Base-by-base conservation (phyloP, 352 stramenopile genomes). In the Pythium pyrilobum region DNA sequence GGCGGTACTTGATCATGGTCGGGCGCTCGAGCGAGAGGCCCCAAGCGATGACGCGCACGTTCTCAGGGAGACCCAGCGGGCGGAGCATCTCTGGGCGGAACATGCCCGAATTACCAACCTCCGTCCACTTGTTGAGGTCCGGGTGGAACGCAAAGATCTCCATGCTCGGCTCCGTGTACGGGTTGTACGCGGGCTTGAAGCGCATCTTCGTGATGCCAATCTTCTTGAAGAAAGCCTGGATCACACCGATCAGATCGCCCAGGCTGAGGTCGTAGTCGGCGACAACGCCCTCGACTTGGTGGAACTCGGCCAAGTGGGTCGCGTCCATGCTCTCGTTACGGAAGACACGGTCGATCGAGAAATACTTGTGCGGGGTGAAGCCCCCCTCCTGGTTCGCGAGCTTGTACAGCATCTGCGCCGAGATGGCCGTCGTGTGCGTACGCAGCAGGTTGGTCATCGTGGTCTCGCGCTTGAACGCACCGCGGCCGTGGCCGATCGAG, bases 141-240 rank as follows among this genome's bases (percentile, higher is more conserved):
- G 97, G 96, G 78, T 99, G 97, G 81, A 99, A 99, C 36, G 97
- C 97, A 71, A 99, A 99, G 69, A 99, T 98, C 72, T 99, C 97
- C 97, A 99, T 99, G 32, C 87, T 98, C 18, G 97, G 97, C 79
- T 99, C 97, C 39, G 97, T 99, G 86, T 99, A 99, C 29, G 97
- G 97, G 74, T 99, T 99, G 83, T 99, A 99, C 23, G 97, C 97
- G 16, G 97, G 97, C 82, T 99, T 99, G 89, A 99, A 99, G 71
- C 97, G 96, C 67, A 99, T 92, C 73, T 99, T 77, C 27, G 90
- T 98, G 66, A 98, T 98, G 44, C 91, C 91, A 32, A 98, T 98
- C 71, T 98, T 98, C 46, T 96, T 82, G 80, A 99, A 99, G 81
- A 99, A 99, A n/a, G 96, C 96, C 69, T 98, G 95, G 77, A 99